Conservation (phyloP, 371 early-diverging fungal genomes). For the Mucor irregularis region DNA sequence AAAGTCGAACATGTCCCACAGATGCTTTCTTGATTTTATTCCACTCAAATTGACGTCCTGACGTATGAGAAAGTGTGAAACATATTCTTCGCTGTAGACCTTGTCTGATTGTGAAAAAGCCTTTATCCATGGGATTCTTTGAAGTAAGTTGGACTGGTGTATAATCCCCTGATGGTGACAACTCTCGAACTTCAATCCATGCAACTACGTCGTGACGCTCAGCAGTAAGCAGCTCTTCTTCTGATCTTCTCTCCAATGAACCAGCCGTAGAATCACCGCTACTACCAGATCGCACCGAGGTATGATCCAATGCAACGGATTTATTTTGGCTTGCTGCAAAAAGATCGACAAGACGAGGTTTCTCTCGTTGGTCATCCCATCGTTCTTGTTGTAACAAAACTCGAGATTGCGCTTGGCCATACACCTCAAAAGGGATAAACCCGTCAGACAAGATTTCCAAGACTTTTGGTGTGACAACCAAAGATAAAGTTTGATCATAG, state of each 20-base stretch:
- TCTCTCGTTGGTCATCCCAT: constrained; percentile 62
- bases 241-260: constrained; percentile 54
- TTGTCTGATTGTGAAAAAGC: constrained; percentile 77
- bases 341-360: constrained; percentile 23
- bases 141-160: constrained; percentile 68
- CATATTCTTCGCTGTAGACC: constrained; percentile 82
- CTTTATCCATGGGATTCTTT: constrained; percentile 52
- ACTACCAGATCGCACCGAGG: constrained; percentile 21
- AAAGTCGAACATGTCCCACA: constrained; percentile 65
- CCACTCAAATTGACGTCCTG: constrained; percentile 75
- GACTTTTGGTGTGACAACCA: constrained; percentile 47
- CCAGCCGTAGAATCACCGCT: constrained; percentile 22
- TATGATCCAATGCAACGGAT: constrained; percentile 14
- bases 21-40: constrained; percentile 51
- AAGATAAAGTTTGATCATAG: constrained; percentile 64
- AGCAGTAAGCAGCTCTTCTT: constrained; percentile 66
- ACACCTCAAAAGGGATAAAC: constrained; percentile 62
- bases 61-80: constrained; percentile 73
- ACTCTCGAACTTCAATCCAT: constrained; percentile 70
- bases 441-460: constrained; percentile 45
- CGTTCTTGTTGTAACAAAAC: constrained; percentile 58
- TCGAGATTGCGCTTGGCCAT: constrained; percentile 58
- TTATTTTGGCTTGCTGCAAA: constrained; percentile 18
- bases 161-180: constrained; percentile 74
- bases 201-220: constrained; percentile 73